These are phyloP conservation scores for Coelastrella sp. DNA, from an alignment of 139 green algal genomes.

Conservation along the genomic window DNA sequence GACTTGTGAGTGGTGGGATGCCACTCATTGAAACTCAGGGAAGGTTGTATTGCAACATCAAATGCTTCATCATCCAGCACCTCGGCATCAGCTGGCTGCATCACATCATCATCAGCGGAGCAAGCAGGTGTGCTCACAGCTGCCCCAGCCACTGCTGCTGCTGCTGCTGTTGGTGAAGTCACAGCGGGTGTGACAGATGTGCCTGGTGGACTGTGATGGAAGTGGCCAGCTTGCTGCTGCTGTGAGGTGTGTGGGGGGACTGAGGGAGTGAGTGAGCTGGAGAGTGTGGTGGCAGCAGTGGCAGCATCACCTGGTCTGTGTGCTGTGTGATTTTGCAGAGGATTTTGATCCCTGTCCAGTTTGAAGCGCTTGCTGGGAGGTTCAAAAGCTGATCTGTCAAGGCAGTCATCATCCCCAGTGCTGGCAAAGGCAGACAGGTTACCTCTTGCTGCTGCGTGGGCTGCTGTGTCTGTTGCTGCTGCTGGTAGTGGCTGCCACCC, in stretches of 20 bases:
- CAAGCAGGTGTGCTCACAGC: neutral
- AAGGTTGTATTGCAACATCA: neutral
- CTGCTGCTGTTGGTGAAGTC: neutral
- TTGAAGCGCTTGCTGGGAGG: neutral
- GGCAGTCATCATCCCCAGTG: neutral
- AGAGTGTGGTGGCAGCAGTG: neutral
- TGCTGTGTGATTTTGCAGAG: no score
- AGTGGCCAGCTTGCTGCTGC: neutral
- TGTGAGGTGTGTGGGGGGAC: neutral
- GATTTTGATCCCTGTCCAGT: neutral
- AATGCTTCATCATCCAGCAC: neutral
- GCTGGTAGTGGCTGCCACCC: neutral
- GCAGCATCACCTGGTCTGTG: neutral
- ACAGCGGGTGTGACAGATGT: neutral
- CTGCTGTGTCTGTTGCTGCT: constrained; percentile 6
- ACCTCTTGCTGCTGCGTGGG: neutral
- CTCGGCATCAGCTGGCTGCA: neutral
- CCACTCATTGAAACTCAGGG: constrained; percentile 9
- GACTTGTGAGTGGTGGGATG: neutral
- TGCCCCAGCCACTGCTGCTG: neutral
- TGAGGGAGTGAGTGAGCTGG: neutral
- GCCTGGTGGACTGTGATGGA: neutral
- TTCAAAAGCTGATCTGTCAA: neutral
- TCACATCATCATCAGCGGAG: neutral
- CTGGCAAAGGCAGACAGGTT: neutral